Evolutionary conservation across 2,329 filamentous ascomycete species (phyloP), one percentile per base, ranked within the genome.

Genomic region (Colletotrichum orchidophilum): DNA sequence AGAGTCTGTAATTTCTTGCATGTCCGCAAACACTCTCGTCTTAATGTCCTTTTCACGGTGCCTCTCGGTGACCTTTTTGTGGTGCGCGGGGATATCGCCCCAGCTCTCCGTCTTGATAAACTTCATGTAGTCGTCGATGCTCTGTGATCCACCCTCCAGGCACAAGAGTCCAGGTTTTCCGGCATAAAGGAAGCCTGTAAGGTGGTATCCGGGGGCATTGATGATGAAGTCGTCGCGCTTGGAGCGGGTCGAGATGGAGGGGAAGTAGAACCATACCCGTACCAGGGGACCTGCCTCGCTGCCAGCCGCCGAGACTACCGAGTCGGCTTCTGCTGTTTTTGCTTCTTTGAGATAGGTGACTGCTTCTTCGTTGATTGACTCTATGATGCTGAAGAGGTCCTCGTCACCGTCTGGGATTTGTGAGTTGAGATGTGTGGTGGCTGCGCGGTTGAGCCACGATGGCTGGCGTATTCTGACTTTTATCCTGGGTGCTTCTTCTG

Each of bases 61-160:
- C 11, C 86, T 78, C 79, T 91, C 89, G 75, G 86, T 89, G 46
- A 91, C 88, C 74, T 91, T 91, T 74, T 91, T 91, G 72, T 91
- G 89, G 68, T 89, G 84, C 21, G 87, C 83, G 0, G 89, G 89
- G 6, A 91, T 90, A 76, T 91, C 88, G 0, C 87, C 86, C 89
- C 89, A 91, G 63, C 87, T 89, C 74, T 90, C 86, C 6, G 87
- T 90, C 78, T 90, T 90, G 79, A 91, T 90, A 67, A 87, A 90
- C 31, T 83, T 86, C 89, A 91, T 91, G 74, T 89, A 91, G 11
- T 84, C 84, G 66, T 91, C 88, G 2, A 91, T 83, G 29, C 81
- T 76, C 8, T 74, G 59, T 0, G 87, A 85, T 0, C 64, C 76
- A 9, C 87, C 87, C 75, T 89, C 87, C 0, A 88, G 78, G 63